Conservation (phyloP, 805 yeast species). For the Brettanomyces naardenensis region DNA sequence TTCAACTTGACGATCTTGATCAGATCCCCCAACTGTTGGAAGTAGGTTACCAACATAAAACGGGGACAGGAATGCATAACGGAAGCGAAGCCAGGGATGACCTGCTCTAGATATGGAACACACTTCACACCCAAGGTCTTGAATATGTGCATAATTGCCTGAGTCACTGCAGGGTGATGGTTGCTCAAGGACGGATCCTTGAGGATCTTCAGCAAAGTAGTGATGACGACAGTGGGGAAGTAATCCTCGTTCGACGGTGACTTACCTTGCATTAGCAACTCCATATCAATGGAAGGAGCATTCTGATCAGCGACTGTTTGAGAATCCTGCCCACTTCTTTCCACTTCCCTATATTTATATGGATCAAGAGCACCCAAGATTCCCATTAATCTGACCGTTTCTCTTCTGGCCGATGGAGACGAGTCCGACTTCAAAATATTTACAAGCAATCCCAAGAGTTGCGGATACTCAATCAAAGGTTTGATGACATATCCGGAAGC, state of each 20-base stretch:
- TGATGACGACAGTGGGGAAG: conserved; percentile 90
- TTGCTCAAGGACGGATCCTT: conserved; percentile 78
- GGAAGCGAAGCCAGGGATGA: conserved; percentile 77
- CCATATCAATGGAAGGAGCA: conserved; percentile 86
- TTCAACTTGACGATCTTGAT: conserved; percentile 83
- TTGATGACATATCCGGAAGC: conserved; percentile 94
- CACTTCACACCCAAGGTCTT: conserved; percentile 83
- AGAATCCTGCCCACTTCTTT: conserved; percentile 37
- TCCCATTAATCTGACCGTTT: conserved; percentile 84
- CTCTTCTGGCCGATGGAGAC: conserved; percentile 67
- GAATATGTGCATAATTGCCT: conserved; percentile 86
- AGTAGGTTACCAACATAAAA: conserved; percentile 75
- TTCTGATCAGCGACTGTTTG: conserved; percentile 56
- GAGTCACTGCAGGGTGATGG: conserved; percentile 90
- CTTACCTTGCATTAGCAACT: conserved; percentile 85
- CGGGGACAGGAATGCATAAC: conserved; percentile 81
- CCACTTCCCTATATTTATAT: conserved; percentile 87
- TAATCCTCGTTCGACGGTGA: conserved; percentile 91
- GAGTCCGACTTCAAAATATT: conserved; percentile 77
- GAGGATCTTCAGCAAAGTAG: conserved; percentile 72
- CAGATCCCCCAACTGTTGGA: conserved; percentile 78
- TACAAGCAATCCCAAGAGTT: conserved; percentile 71
- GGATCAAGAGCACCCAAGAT: conserved; percentile 96
- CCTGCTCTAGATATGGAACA: conserved; percentile 80
- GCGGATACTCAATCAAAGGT: conserved; percentile 88